Conservation (phyloP, 345 rosid genomes). For the Gossypium ekmanianum region DNA sequence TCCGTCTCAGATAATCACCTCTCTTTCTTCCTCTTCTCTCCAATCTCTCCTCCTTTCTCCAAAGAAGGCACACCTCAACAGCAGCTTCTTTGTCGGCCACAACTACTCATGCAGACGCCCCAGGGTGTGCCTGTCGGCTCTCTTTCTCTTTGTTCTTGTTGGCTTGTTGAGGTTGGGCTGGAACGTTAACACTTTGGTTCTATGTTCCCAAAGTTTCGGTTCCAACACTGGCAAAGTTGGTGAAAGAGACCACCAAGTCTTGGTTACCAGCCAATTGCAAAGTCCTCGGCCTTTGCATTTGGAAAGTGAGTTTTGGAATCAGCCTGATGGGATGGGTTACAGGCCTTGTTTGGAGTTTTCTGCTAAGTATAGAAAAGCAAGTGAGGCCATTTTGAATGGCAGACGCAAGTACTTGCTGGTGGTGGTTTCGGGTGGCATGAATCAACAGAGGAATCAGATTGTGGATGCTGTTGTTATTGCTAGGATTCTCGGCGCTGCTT, state of each 20-base stretch:
- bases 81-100: conserved; percentile 19
- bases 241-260: conserved; percentile 4
- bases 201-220: conserved; percentile 34
- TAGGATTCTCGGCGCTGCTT: conserved; percentile 87
- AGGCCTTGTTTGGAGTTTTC: conserved; percentile 65
- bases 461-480: conserved; percentile 98
- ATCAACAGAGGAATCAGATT: conserved; percentile 98
- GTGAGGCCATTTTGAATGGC: conserved; percentile 35
- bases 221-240: background rate
- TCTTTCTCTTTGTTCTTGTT: conserved; percentile 53
- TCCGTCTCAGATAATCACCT: conserved; percentile 49
- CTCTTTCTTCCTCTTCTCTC: conserved; percentile 57
- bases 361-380: conserved; percentile 46
- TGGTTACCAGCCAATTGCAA: background rate
- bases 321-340: conserved; percentile 90
- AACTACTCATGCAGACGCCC: conserved; percentile 35
- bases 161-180: conserved; percentile 44
- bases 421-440: conserved; percentile 90
- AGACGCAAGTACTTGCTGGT: conserved; percentile 71
- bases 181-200: conserved; percentile 43
- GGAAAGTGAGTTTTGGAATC: conserved; percentile 75
- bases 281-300: conserved; percentile 1
- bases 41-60: conserved; percentile 62
- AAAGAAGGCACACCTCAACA: conserved; percentile 31
- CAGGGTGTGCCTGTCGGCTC: conserved; percentile 44